Conservation (phyloP, 2,329 filamentous ascomycete genomes). For the Cytospora piceae region DNA sequence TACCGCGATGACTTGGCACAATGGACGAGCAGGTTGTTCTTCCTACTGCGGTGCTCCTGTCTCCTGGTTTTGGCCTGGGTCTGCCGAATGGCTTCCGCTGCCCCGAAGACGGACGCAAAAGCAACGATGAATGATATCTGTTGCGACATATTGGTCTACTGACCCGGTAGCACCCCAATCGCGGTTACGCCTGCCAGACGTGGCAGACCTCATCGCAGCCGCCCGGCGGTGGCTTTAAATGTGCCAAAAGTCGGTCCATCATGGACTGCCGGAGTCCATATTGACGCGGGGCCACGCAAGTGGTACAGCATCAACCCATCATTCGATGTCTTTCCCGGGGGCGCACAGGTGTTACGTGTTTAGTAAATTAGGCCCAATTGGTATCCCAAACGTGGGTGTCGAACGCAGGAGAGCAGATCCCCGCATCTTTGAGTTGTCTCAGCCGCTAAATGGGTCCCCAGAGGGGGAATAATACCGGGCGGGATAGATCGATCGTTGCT, state of each 20-base stretch:
- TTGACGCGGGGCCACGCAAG: conserved; percentile 17
- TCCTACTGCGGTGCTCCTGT: conserved; percentile 52
- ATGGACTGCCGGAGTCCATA: conserved; percentile 17
- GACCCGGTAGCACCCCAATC: conserved; percentile 3
- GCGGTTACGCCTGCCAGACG: conserved; percentile 8
- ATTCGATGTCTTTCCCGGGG: conserved; percentile 25
- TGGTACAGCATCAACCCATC: conserved; percentile 20
- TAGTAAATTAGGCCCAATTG: conserved; percentile 28
- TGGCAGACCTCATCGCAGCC: conserved; percentile 9
- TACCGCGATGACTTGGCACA: conserved; percentile 51
- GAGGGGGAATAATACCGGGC: conserved; percentile 8
- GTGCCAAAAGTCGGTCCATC: neutral
- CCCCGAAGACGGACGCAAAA: conserved; percentile 49
- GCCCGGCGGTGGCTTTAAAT: conserved; percentile 21
- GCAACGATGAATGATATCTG: conserved; percentile 42
- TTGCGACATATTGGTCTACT: conserved; percentile 18
- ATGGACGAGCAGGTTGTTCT: conserved; percentile 52
- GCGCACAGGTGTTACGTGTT: conserved; percentile 19
- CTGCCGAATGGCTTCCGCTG: conserved; percentile 51
- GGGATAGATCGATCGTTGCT: conserved; percentile 5
- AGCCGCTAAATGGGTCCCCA: conserved; percentile 2
- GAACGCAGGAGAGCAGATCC: conserved; percentile 12
- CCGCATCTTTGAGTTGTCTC: conserved; percentile 5
- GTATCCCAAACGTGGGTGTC: conserved; percentile 16
- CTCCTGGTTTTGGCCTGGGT: conserved; percentile 50